phyloP scores from a whole-genome alignment of 2,329 filamentous ascomycete genomes.

The Fusarium kyushuense region DNA sequence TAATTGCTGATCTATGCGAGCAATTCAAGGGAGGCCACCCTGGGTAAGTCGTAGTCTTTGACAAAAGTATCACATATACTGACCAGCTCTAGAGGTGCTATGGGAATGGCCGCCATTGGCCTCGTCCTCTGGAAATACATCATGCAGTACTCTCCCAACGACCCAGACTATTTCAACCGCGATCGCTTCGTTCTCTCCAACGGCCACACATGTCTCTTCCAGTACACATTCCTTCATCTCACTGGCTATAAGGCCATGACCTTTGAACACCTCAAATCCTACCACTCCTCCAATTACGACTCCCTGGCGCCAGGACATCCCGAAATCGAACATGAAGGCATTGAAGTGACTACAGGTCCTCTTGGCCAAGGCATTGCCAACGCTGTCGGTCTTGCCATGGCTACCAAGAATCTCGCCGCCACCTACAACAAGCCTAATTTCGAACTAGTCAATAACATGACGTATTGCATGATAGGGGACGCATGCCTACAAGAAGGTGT shows the following conservation, averaged over 20 bases:
- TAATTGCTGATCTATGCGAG: slow-evolving; percentile 77
- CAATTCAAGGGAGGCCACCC: slow-evolving; percentile 78
- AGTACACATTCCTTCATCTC: slow-evolving; percentile 66
- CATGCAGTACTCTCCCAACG: slow-evolving; percentile 70
- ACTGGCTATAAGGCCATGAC: slow-evolving; percentile 67
- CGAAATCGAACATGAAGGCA: slow-evolving; percentile 68
- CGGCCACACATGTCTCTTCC: slow-evolving; percentile 67
- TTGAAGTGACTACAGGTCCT: slow-evolving; percentile 71
- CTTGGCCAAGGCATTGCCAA: slow-evolving; percentile 72
- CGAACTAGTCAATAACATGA: slow-evolving; percentile 63
- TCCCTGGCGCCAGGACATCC: slow-evolving; percentile 67
- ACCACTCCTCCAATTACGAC: slow-evolving; percentile 59
- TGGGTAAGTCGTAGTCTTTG: slow-evolving; percentile 59
- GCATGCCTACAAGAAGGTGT: slow-evolving; percentile 71
- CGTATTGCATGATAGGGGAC: slow-evolving; percentile 69
- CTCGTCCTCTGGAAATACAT: slow-evolving; percentile 70
- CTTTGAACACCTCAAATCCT: slow-evolving; percentile 67
- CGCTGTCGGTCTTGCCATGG: slow-evolving; percentile 69
- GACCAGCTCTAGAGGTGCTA: slow-evolving; percentile 54
- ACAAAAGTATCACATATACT: not conserved
- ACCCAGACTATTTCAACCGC: slow-evolving; percentile 69
- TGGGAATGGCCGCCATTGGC: slow-evolving; percentile 72
- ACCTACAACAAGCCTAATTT: slow-evolving; percentile 64
- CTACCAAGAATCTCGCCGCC: slow-evolving; percentile 66
- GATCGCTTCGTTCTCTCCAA: slow-evolving; percentile 74